Base-by-base conservation (phyloP, 2,329 filamentous ascomycete species). In the Venturia pyrina region DNA sequence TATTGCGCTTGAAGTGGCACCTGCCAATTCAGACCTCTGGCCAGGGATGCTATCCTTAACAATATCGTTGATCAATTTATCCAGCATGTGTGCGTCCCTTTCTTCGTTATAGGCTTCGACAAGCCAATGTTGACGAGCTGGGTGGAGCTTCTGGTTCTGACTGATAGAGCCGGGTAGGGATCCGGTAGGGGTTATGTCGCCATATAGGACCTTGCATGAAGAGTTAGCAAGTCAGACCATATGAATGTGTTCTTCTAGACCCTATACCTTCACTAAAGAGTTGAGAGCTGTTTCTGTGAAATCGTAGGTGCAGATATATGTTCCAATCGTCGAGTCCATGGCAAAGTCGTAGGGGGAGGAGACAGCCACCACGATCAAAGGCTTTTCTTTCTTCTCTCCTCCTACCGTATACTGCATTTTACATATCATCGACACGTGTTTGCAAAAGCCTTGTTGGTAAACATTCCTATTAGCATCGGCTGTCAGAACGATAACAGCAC, bases 281-380 rank as follows among this genome's bases (percentile, higher is more conserved):
- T 89, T 87, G 78, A 97, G 85, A 21, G 93, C 92, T 8, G 90
- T 93, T 71, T 97, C 93, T 0, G 93, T 97, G 72, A 96, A 97
- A 77, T 97, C 93, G 75, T 96, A 97, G 0, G 93, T 96, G 79
- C 93, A 97, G 50, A 98, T 84, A 72, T 97, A 97, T 0, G 93
- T 96, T 6, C 90, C 90, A 50, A 98, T 93, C 0, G 87, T 87
- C 69, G 89, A 89, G 72, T 98, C 93, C 84, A 93, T 92, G 57
- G 91, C 92, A 74, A 98, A 98, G 75, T 98, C 93, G 75, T 97
- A 98, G 0, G 93, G 93, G 0, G 93, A 97, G 76, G 92, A 96
- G 70, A 96, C 93, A 0, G 93, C 90, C 8, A 97, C 89, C 3
- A 97, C 93, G 32, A 97, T 87, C 46, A 97, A 79, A 0, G 93